Conservation (phyloP, 2,329 filamentous ascomycete species). For the Colletotrichum karsti region DNA sequence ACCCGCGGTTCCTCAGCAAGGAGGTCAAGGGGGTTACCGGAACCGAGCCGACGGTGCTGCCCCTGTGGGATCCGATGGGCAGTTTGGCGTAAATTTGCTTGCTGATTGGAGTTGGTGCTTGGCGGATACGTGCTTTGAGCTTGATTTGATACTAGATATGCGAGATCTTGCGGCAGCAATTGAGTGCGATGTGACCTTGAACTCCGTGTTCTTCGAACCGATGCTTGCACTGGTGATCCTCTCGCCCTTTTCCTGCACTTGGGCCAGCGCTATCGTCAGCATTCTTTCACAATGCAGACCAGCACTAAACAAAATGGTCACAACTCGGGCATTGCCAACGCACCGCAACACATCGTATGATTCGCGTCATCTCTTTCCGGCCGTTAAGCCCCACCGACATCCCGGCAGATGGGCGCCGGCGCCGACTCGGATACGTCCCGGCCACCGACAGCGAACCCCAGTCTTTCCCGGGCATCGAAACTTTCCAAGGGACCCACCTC, state of each 20-base stretch:
- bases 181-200: neutral
- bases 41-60: constrained; percentile 75
- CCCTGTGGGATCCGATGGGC: constrained; percentile 85
- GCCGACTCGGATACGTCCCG: constrained; percentile 4
- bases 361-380: neutral
- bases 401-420: neutral
- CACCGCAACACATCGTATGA: neutral
- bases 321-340: neutral
- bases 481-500: neutral
- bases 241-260: too few species aligned
- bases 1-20: constrained; percentile 71
- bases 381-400: neutral
- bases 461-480: neutral
- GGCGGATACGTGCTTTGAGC: neutral
- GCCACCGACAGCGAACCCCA: constrained; percentile 10
- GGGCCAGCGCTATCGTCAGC: too few species aligned
- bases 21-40: constrained; percentile 76
- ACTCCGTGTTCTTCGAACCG: neutral
- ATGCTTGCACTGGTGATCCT: too few species aligned
- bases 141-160: neutral
- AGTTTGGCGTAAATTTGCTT: constrained; percentile 63
- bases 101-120: neutral
- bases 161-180: neutral
- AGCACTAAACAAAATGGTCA: neutral
- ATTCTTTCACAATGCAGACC: neutral